A percentile compares a stretch with the other conserved stretches of the same genome.
Evolutionary conservation across 2,329 filamentous ascomycete species (phyloP).

Genomic region (Paecilomyces sp.): DNA sequence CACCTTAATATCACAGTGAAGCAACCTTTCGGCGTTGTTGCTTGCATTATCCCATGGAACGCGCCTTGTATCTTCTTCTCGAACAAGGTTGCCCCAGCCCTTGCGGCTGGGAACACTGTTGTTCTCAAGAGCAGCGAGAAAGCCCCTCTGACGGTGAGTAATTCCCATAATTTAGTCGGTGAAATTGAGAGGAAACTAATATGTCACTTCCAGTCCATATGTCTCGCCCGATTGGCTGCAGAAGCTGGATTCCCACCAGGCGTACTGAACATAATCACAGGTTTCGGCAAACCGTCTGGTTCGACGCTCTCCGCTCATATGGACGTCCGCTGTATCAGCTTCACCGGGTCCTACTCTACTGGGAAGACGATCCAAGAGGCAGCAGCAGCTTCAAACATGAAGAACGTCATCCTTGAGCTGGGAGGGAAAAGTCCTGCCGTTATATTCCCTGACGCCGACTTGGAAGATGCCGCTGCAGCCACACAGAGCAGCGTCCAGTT

Average conservation of each 20-base stretch:
- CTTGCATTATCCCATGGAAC: slow-evolving; percentile 55
- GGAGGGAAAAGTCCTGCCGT: slow-evolving; percentile 29
- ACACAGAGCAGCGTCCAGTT: slow-evolving; percentile 44
- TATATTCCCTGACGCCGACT: slow-evolving; percentile 33
- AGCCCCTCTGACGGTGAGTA: slow-evolving; percentile 51
- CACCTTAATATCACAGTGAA: slow-evolving; percentile 28
- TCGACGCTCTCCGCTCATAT: slow-evolving; percentile 48
- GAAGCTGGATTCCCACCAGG: slow-evolving; percentile 38
- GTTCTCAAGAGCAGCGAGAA: slow-evolving; percentile 58
- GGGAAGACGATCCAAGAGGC: slow-evolving; percentile 45
- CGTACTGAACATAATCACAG: slow-evolving; percentile 47
- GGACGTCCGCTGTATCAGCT: slow-evolving; percentile 54
- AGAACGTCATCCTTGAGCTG: slow-evolving; percentile 25
- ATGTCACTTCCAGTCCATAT: slow-evolving; percentile 17
- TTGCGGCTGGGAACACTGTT: slow-evolving; percentile 55
- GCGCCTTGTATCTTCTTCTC: slow-evolving; percentile 41
- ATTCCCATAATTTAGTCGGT: not conserved
- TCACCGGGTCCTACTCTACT: slow-evolving; percentile 53
- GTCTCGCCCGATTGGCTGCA: slow-evolving; percentile 29
- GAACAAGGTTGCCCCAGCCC: slow-evolving; percentile 52
- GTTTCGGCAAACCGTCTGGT: slow-evolving; percentile 55
- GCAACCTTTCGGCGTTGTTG: slow-evolving; percentile 51
- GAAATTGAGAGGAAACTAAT: not conserved
- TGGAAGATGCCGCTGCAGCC: slow-evolving; percentile 39
- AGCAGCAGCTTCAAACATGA: slow-evolving; percentile 30